Base-by-base conservation (phyloP, 2,329 filamentous ascomycete species). In the Paracorniculantispora psalliotae region DNA sequence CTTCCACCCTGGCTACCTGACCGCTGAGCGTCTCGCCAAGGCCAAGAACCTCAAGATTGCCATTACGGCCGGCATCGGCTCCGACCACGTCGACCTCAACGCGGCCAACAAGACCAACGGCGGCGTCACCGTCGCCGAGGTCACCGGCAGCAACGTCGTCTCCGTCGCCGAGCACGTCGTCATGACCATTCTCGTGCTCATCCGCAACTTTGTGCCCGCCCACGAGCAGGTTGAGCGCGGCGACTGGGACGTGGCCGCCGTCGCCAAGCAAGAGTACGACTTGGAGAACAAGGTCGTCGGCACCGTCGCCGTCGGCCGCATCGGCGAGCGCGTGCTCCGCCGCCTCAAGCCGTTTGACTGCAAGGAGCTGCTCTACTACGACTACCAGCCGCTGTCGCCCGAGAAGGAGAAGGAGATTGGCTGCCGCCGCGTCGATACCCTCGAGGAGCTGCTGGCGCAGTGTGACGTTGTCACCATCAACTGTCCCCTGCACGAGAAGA, bases 391-490 rank as follows among this genome's bases (percentile, higher is more conserved):
- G 55, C 83, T 99, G 65, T 82, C 79, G 62, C 72, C 91, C 62
- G 92, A 96, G 81, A 82, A 86, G 69, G 92, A 97, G 86, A 86
- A 89, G 78, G 93, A 97, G 82, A 97, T 97, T 78, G 93, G 93
- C 75, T 92, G 88, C 85, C 85, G 91, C 70, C 87, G 94, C 63
- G 92, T 97, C 61, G 89, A 93, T 51, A 84, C 75, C 70, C 87
- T 99, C 70, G 92, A 97, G 83, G 93, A 97, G 76, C 88, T 99
- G 86, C 79, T 99, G 63, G 82, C 85, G 43, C 91, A 96, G 82
- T 97, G 93, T 75, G 94, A 97, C 68, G 85, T 97, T 63, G 93
- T 99, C 77, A 99, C 94, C 73, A 97, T 99, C 82, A 99, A 99
- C 88, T 97, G 92, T 84, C 94, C 94, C 57, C 86, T 99, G 64